Percentiles rank a stretch among this genome's conserved stretches.
Evolutionary conservation across 352 stramenopile species (phyloP).

Genomic region (Globisporangium emineosum): DNA sequence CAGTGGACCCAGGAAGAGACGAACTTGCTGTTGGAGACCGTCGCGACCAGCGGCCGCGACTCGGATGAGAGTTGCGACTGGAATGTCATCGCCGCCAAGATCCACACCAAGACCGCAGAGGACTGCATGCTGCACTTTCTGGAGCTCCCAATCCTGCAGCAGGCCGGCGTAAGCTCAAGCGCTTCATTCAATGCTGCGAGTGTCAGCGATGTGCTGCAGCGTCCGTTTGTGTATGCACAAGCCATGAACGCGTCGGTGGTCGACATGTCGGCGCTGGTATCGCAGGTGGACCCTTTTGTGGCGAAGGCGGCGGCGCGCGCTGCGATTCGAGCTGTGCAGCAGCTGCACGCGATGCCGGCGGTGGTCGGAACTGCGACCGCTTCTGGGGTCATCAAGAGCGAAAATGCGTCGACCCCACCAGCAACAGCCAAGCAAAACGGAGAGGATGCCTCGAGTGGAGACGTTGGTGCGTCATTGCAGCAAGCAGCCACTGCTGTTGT

Average conservation of each 20-base stretch:
- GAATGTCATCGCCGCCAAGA: slow-evolving; percentile 68
- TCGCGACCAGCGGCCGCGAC: slow-evolving; percentile 28
- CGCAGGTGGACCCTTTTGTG: slow-evolving; percentile 63
- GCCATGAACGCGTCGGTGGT: slow-evolving; percentile 52
- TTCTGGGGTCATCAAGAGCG: slow-evolving; percentile 8
- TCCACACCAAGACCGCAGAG: slow-evolving; percentile 66
- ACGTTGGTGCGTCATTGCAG: slow-evolving; percentile 27
- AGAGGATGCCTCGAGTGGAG: slow-evolving; percentile 8
- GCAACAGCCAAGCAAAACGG: background rate
- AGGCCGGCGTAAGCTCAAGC: slow-evolving; percentile 4
- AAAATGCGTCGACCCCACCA: background rate
- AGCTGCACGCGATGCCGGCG: slow-evolving; percentile 53
- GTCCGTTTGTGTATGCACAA: slow-evolving; percentile 41
- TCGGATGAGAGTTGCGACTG: slow-evolving; percentile 59
- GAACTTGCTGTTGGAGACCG: slow-evolving; percentile 43
- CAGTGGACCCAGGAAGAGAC: slow-evolving; percentile 52
- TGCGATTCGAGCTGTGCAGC: slow-evolving; percentile 54
- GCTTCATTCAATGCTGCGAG: background rate
- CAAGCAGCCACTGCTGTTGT: slow-evolving; percentile 36
- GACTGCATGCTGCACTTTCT: slow-evolving; percentile 81
- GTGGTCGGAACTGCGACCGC: background rate
- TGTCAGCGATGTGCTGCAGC: slow-evolving; percentile 19
- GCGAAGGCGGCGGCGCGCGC: slow-evolving; percentile 68
- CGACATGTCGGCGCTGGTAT: slow-evolving; percentile 49
- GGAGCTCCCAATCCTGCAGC: slow-evolving; percentile 56